A percentile compares a stretch with the other conserved stretches of the same genome.
Evolutionary conservation across 495 filamentous ascomycete species (phyloP).

Genomic region (Lentithecium fluviatile): DNA sequence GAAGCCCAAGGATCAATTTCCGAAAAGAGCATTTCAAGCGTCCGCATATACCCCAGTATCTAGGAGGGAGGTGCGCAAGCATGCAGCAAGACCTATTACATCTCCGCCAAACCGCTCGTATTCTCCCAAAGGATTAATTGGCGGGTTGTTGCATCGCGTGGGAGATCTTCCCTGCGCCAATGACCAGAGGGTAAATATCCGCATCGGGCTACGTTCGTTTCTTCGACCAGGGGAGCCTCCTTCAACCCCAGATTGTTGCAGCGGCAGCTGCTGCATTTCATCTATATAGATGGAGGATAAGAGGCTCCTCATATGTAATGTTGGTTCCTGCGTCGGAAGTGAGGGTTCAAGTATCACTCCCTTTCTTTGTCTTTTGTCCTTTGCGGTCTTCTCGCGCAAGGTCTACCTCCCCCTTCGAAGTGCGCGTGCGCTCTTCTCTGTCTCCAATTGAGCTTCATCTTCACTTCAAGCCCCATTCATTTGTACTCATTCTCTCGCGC

Average conservation of each 20-base stretch:
- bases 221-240: slow-evolving; percentile 3
- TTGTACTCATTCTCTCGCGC: no score
- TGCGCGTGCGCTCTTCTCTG: no score
- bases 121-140: neutral
- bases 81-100: no score
- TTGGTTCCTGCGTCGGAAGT: slow-evolving; percentile 19
- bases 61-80: no score
- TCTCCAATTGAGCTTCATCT: no score
- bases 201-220: slow-evolving; percentile 24
- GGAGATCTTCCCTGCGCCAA: neutral
- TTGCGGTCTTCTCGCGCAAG: no score
- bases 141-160: neutral
- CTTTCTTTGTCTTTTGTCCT: neutral
- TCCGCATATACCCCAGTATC: neutral
- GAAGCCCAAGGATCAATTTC: slow-evolving; percentile 6
- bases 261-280: slow-evolving; percentile 6
- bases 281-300: slow-evolving; percentile 10
- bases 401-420: neutral
- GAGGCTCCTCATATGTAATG: slow-evolving; percentile 10
- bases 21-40: slow-evolving; percentile 10
- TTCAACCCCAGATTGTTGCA: slow-evolving; percentile 15
- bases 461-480: neutral
- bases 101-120: no score
- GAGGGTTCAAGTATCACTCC: neutral
- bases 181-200: slow-evolving; percentile 22